Base-by-base conservation (phyloP, 2,329 filamentous ascomycete genomes). In the Colletotrichum horii region DNA sequence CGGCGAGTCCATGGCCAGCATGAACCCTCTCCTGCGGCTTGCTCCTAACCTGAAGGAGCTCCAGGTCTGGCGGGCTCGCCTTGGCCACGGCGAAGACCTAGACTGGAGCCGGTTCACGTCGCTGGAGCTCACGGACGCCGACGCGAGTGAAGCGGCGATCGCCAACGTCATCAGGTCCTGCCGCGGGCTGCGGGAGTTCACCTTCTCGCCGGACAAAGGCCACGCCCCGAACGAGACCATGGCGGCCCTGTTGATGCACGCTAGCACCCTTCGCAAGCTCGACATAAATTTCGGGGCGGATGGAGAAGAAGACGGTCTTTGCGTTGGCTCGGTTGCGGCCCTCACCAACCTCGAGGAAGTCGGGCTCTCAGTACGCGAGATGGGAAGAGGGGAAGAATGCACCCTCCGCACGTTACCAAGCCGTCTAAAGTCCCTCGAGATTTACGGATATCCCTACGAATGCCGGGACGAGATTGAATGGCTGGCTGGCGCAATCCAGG, bases 321-420 rank as follows among this genome's bases (percentile, higher is more conserved):
- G 43, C n/a, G 43, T 52, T 14, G 43, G 43, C n/a, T 52, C 43
- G 11, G 43, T 52, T 52, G 43, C 43, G 8, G 43, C 43, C 43
- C 22, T 52, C 3, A 7, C n/a, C n/a, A 52, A 16, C 19, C 43
- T 52, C 43, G 43, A 52, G n/a, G 43, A 52, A 22, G 16, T 52
- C 1, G n/a, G 43, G 0, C 12, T 52, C 19, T 52, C n/a, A 22
- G 12, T 0, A 0, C 1, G 2, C n/a, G 43, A 52, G 43, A 22
- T 52, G 9, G 43, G 43, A 6, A 22, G 43, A n/a, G 43, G 14
- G 3, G 12, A 14, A 7, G 43, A 52, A 52, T 22, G 43, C 43
- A 52, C n/a, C n/a, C 43, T 52, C n/a, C 43, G n/a, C 43, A 52
- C 12, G 43, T 52, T 52, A 22, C 43, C 43, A 8, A 22, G 1